Conservation (phyloP, 2,329 filamentous ascomycete species). For the Epichloe gansuensis region DNA sequence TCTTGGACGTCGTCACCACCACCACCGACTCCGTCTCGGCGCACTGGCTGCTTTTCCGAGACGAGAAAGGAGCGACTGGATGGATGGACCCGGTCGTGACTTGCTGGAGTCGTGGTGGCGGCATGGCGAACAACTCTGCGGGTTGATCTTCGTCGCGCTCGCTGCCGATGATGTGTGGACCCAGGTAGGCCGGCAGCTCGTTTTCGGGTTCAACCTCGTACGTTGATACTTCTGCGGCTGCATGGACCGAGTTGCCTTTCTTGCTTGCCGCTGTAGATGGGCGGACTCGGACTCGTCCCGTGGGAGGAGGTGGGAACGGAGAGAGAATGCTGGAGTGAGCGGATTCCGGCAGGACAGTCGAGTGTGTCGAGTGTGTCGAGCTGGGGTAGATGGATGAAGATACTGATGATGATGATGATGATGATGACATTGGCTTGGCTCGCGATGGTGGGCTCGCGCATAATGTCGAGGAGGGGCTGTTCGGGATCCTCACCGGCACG, state of each 20-base stretch:
- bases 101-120: background rate
- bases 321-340: background rate
- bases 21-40: background rate
- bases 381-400: constrained; percentile 2
- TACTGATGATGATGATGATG: too few species aligned
- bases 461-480: background rate
- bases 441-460: background rate
- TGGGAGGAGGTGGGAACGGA: background rate
- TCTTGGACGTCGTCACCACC: background rate
- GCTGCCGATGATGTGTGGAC: constrained; percentile 2
- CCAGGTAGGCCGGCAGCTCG: constrained; percentile 2
- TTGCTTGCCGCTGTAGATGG: too few species aligned
- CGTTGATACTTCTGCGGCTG: background rate
- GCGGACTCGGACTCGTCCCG: background rate
- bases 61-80: background rate
- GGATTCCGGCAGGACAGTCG: background rate
- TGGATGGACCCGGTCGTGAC: background rate
- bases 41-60: background rate
- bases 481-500: background rate
- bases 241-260: background rate
- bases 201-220: background rate
- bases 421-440: background rate
- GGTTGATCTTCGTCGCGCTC: constrained; percentile 2
- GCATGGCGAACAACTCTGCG: background rate
- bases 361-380: constrained; percentile 1